Evolutionary conservation across 805 yeast genomes (phyloP).

Genomic region (Geotrichum ghanense): DNA sequence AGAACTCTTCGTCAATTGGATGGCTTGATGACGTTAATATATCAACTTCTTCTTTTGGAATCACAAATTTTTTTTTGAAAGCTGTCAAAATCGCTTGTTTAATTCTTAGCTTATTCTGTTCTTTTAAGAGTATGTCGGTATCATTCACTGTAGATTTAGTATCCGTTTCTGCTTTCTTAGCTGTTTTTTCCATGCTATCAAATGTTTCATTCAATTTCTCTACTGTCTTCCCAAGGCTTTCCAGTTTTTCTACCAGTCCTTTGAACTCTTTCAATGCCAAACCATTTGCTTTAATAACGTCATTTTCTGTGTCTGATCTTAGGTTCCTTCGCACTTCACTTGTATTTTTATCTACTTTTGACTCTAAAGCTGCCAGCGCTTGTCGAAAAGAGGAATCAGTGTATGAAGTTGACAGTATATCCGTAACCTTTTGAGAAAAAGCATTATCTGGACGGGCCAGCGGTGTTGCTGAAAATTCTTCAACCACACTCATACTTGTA

Average conservation of each 20-base stretch:
- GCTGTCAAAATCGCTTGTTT: constrained; percentile 22
- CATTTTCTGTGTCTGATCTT: constrained; percentile 24
- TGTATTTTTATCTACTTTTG: constrained; percentile 21
- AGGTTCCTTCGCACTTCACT: constrained; percentile 23
- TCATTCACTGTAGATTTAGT: constrained; percentile 21
- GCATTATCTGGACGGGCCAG: constrained; percentile 5
- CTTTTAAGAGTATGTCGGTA: constrained; percentile 17
- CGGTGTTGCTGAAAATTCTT: background rate
- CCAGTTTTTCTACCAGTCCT: constrained; percentile 20
- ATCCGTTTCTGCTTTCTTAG: constrained; percentile 14
- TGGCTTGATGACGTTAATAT: constrained; percentile 29
- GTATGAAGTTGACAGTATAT: constrained; percentile 24
- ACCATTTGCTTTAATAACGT: constrained; percentile 23
- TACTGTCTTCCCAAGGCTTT: constrained; percentile 16
- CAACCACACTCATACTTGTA: constrained; percentile 1
- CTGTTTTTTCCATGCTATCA: constrained; percentile 15
- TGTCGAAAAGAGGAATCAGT: constrained; percentile 21
- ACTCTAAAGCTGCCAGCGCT: constrained; percentile 23
- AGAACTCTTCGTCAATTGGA: constrained; percentile 40
- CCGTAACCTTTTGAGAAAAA: constrained; percentile 16
- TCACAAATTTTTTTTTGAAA: constrained; percentile 46
- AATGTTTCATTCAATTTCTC: constrained; percentile 11
- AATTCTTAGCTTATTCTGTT: constrained; percentile 13
- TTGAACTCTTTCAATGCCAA: constrained; percentile 24
- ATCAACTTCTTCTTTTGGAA: constrained; percentile 63